A percentile compares a stretch with the other conserved stretches of the same genome.
Conservation (phyloP, 2,329 filamentous ascomycete species). For the Penicillium vulpinum region DNA sequence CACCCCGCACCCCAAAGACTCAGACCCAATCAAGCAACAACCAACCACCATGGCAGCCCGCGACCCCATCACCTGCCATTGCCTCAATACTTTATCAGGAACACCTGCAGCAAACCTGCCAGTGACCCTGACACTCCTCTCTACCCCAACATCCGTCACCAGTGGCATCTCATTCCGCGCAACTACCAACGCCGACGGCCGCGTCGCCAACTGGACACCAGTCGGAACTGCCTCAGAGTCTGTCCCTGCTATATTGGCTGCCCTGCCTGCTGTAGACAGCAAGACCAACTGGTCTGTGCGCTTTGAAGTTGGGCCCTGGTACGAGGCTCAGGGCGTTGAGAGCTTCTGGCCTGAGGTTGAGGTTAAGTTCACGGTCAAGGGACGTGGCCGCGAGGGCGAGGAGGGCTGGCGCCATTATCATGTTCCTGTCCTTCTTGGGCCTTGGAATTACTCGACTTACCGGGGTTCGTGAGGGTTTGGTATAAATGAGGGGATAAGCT, state of each 20-base stretch:
- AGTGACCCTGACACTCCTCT: constrained; percentile 59
- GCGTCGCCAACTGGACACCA: constrained; percentile 46
- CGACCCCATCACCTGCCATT: constrained; percentile 52
- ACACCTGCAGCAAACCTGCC: constrained; percentile 48
- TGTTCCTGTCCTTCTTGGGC: constrained; percentile 52
- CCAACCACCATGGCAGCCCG: constrained; percentile 35
- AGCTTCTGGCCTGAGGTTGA: constrained; percentile 54
- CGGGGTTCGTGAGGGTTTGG: constrained; percentile 39
- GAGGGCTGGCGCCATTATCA: constrained; percentile 52
- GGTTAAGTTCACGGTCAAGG: constrained; percentile 52
- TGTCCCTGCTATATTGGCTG: constrained; percentile 32
- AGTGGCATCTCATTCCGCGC: constrained; percentile 37
- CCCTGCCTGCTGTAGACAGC: constrained; percentile 37
- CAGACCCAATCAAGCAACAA: constrained; percentile 10
- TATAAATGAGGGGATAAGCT: background rate
- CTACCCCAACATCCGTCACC: constrained; percentile 43
- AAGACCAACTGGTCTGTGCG: constrained; percentile 49
- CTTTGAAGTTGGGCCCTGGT: constrained; percentile 50
- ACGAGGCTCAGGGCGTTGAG: constrained; percentile 48
- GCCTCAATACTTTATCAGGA: constrained; percentile 51
- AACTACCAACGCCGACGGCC: constrained; percentile 48
- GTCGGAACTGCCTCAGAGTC: constrained; percentile 22
- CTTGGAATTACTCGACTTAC: constrained; percentile 55
- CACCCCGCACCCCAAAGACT: constrained; percentile 13
- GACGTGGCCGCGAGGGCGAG: constrained; percentile 39